A percentile compares a stretch with the other conserved stretches of the same genome.
phyloP scores from a whole-genome alignment of 2,329 filamentous ascomycete genomes.

The Alternaria angustiovoidea region DNA sequence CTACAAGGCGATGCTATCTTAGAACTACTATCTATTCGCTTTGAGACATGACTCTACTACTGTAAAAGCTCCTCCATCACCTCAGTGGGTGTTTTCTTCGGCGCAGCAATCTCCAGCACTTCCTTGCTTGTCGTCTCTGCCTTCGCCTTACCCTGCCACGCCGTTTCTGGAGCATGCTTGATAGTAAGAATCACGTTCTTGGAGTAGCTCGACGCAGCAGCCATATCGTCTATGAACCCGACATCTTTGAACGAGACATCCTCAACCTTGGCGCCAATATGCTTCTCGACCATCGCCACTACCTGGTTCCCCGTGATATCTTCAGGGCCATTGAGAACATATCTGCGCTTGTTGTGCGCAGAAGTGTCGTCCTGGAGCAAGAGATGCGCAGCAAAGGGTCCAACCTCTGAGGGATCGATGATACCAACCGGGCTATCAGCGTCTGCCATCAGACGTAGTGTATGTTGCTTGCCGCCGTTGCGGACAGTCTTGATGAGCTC shows the following conservation, averaged over 20 bases:
- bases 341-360: conserved; percentile 22
- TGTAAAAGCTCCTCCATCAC: not conserved
- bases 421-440: conserved; percentile 13
- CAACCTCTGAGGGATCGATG: conserved; percentile 27
- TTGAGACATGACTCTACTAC: not conserved
- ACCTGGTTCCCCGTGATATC: conserved; percentile 23
- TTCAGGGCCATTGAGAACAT: conserved; percentile 25
- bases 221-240: conserved; percentile 19
- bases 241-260: conserved; percentile 21
- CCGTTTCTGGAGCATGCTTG: conserved; percentile 9
- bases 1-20: not conserved
- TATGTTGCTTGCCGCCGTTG: conserved; percentile 11
- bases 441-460: conserved; percentile 7
- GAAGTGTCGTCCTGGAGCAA: conserved; percentile 17
- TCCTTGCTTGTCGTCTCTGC: conserved; percentile 26
- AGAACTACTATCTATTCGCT: not conserved
- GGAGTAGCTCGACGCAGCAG: conserved; percentile 12
- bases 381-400: conserved; percentile 22
- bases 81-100: conserved; percentile 8
- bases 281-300: conserved; percentile 23
- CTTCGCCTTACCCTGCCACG: conserved; percentile 19
- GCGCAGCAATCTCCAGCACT: conserved; percentile 20
- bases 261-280: conserved; percentile 20
- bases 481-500: conserved; percentile 15
- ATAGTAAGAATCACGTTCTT: conserved; percentile 22